Base-by-base conservation (phyloP, 1,284 basidiomycete species). In the Ustilago crameri region DNA sequence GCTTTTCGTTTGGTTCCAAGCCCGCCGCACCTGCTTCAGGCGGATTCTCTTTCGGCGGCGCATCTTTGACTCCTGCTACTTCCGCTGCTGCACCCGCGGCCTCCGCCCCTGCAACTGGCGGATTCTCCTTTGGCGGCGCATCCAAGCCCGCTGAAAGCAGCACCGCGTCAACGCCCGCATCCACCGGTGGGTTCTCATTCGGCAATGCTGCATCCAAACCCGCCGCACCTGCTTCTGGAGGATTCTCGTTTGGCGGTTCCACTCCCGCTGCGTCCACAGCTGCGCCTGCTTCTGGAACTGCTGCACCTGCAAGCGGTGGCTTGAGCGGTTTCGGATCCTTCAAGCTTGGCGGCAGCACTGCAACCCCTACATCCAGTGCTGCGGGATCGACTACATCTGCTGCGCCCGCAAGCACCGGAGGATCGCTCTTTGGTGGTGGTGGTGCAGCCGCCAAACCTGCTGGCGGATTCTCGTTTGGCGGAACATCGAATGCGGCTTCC, bases 391-490 rank as follows among this genome's bases (percentile, higher is more conserved):
- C 51, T n/a, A 38, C 75, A 3, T 40, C 67, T 0, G 53, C 57
- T n/a, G 37, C 40, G 22, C 14, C 40, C 20, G 40, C 18, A 42
- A 42, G 40, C 40, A 22, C 40, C 8, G 18, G 18, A 14, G 65
- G 54, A 15, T 57, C 51, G 1, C 59, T 62, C 12, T 68, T 68
- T 18, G 65, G 65, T 24, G 53, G 56, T 15, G 12, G 35, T 5
- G 75, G 75, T 3, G 54, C 43, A 38, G 52, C 48, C 2, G 74
- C 78, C 3, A 60, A 77, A 38, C 78, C 78, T 40, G 63, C 78
- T 4, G 64, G 74, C 17, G 72, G 73, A 38, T 77, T 78, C 43
- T 70, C 68, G 12, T 78, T 77, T 17, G 74, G 75, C 20, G 61
- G 51, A 26, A 40, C 61, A 18, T 47, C 61, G 1, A 51, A 45